Evolutionary conservation across 2,329 filamentous ascomycete species (phyloP).

Genomic region (Aspergillus tubingensis): DNA sequence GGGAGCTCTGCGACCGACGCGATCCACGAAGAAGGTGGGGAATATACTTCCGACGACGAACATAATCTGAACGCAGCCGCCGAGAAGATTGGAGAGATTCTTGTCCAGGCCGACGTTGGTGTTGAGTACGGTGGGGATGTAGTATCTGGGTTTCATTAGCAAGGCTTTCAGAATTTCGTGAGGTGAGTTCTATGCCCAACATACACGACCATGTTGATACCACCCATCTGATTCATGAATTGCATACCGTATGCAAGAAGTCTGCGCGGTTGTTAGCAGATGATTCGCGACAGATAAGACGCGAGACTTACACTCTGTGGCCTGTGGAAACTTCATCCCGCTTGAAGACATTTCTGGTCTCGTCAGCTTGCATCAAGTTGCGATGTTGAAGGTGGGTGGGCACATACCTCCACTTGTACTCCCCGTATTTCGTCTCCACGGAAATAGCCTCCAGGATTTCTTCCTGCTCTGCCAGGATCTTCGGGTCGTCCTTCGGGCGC

Average conservation of each 20-base stretch:
- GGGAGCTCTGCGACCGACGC: constrained; percentile 39
- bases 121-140: constrained; percentile 25
- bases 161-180: too few relatives aligned
- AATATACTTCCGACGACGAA: constrained; percentile 41
- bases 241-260: constrained; percentile 51
- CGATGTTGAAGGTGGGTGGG: too few relatives aligned
- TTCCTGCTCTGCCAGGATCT: constrained; percentile 32
- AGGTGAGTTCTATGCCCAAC: not conserved
- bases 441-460: constrained; percentile 49
- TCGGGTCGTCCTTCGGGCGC: constrained; percentile 21
- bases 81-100: constrained; percentile 27
- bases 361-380: not conserved
- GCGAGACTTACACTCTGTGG: constrained; percentile 36
- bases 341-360: constrained; percentile 39
- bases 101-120: constrained; percentile 27
- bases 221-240: constrained; percentile 54
- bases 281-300: not conserved
- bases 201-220: constrained; percentile 50
- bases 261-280: constrained; percentile 4
- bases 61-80: constrained; percentile 32
- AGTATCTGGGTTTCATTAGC: constrained; percentile 14
- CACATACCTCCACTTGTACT: constrained; percentile 37
- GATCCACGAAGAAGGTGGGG: constrained; percentile 50
- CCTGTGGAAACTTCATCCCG: constrained; percentile 47
- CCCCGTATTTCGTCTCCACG: constrained; percentile 37